Evolutionary conservation across 768 basidiomycete genomes (phyloP).

Genomic region (Lactarius indigo): DNA sequence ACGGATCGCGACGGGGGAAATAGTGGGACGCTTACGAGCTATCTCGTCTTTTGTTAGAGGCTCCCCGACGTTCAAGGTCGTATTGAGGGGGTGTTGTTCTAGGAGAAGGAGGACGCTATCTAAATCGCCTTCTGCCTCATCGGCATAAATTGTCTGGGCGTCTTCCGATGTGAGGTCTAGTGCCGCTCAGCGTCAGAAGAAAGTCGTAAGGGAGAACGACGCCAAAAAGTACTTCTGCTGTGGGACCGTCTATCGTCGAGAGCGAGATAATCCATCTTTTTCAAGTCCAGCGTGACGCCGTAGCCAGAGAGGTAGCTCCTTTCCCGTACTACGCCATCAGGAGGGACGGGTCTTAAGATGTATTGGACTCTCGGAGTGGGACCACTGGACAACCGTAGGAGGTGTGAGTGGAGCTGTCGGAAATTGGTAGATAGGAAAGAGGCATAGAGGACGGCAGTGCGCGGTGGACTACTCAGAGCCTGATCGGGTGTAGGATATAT

Average conservation of each 20-base stretch:
- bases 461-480: conserved; percentile 45
- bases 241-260: conserved; percentile 74
- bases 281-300: conserved; percentile 88
- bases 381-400: conserved; percentile 48
- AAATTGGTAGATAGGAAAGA: conserved; percentile 64
- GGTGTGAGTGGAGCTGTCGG: conserved; percentile 61
- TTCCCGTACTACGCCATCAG: conserved; percentile 29
- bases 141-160: neutral
- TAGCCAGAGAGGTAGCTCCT: conserved; percentile 73
- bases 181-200: neutral
- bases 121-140: conserved; percentile 16
- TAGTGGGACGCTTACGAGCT: conserved; percentile 16
- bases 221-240: conserved; percentile 26
- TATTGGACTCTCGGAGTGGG: conserved; percentile 58
- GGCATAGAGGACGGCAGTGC: conserved; percentile 77
- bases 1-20: neutral
- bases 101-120: conserved; percentile 24
- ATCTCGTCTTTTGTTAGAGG: conserved; percentile 55
- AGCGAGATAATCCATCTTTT: conserved; percentile 96
- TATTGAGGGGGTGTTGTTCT: conserved; percentile 34
- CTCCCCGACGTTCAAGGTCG: conserved; percentile 39
- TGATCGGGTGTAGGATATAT: conserved; percentile 50
- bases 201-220: neutral
- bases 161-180: conserved; percentile 17
- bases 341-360: conserved; percentile 67